Evolutionary conservation across 1,139 yeast genomes (phyloP).

Genomic region (Blastobotrys buckinghamii): DNA sequence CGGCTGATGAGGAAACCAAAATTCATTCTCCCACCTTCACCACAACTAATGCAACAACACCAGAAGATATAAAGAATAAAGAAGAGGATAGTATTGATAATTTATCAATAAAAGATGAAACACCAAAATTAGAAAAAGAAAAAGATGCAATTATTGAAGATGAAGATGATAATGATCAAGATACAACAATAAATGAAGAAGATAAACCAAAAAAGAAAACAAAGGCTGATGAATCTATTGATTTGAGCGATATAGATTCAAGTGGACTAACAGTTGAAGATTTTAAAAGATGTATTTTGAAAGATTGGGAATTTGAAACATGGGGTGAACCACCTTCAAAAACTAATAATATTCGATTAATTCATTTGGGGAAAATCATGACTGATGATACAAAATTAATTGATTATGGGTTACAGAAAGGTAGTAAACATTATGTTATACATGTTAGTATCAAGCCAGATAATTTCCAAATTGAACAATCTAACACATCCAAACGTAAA

Average conservation of each 20-base stretch:
- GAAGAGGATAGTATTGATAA: too few relatives aligned
- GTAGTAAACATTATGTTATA: conserved; percentile 23
- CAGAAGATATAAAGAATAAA: too few relatives aligned
- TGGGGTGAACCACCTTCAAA: conserved; percentile 22
- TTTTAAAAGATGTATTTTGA: conserved; percentile 21
- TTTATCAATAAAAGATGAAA: too few relatives aligned
- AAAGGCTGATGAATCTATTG: conserved; percentile 2
- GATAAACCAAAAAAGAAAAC: background rate
- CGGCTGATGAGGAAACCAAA: too few relatives aligned
- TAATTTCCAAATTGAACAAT: conserved; percentile 22
- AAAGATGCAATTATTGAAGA: background rate
- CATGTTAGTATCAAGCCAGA: conserved; percentile 30
- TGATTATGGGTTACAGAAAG: conserved; percentile 14
- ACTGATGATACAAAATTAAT: conserved; percentile 26
- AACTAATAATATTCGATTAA: conserved; percentile 24
- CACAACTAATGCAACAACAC: too few relatives aligned
- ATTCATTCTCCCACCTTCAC: too few relatives aligned
- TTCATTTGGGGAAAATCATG: conserved; percentile 29
- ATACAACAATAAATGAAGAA: background rate
- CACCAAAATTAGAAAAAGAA: background rate
- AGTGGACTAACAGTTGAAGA: conserved; percentile 20
- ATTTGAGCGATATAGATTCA: conserved; percentile 16
- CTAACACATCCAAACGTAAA: background rate
- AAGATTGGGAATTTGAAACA: conserved; percentile 25
- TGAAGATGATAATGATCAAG: background rate